Percentiles rank a stretch among this genome's conserved stretches.
Evolutionary conservation across 257 asterid species (phyloP).

Genomic region (Leptodermis oblonga): DNA sequence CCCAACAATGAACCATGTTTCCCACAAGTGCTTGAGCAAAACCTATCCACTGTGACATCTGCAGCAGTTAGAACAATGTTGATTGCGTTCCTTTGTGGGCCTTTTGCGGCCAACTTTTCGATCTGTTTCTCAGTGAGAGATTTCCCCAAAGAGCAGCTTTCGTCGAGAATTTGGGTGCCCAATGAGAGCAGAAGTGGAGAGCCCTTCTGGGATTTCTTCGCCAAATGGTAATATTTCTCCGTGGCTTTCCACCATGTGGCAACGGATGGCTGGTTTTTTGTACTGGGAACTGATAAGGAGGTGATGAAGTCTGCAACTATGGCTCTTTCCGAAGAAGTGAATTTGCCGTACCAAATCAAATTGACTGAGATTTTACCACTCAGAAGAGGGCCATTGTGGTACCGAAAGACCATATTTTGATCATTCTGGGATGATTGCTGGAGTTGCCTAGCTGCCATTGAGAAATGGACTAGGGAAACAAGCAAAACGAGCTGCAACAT

Average conservation of each 20-base stretch:
- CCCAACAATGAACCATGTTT: conserved; percentile 40
- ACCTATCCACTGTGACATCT: conserved; percentile 44
- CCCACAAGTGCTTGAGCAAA: conserved; percentile 54
- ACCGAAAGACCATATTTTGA: conserved; percentile 18
- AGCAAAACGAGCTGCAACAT: not conserved
- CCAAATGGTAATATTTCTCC: conserved; percentile 31
- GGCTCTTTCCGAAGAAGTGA: conserved; percentile 27
- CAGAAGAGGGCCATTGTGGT: conserved; percentile 44
- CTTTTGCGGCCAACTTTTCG: conserved; percentile 34
- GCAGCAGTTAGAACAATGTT: conserved; percentile 46
- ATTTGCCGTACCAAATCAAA: conserved; percentile 40
- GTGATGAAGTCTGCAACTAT: conserved; percentile 33
- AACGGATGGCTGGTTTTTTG: conserved; percentile 32
- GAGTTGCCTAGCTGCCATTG: conserved; percentile 15
- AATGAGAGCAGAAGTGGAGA: conserved; percentile 19
- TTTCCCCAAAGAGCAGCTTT: conserved; percentile 41
- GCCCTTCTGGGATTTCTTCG: conserved; percentile 30
- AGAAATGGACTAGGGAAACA: not conserved
- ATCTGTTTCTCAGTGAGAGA: conserved; percentile 31
- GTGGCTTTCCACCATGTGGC: conserved; percentile 44
- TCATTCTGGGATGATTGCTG: conserved; percentile 13
- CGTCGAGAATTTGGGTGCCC: conserved; percentile 33
- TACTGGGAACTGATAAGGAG: conserved; percentile 21
- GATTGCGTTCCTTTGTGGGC: conserved; percentile 39
- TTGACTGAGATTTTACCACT: conserved; percentile 32